Base-by-base conservation (phyloP, 495 filamentous ascomycete species). In the Trichocladium uniseriatum region DNA sequence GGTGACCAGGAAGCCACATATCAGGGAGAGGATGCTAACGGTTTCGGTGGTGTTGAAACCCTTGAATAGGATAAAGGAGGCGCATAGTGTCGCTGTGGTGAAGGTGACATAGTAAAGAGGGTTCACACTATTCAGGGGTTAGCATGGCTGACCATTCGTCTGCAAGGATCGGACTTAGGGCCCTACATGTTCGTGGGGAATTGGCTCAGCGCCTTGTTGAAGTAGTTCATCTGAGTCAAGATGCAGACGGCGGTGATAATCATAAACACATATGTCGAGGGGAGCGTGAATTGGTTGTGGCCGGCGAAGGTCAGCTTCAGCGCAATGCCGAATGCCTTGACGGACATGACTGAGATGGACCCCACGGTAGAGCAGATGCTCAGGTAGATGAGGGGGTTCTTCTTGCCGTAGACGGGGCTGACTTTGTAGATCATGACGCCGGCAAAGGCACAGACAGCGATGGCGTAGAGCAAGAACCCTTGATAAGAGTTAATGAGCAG, bases 41-140 rank as follows among this genome's bases (percentile, higher is more conserved):
- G 84, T 77, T 62, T 94, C 87, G 24, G 87, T 88, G 31, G 92
- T 98, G 63, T 97, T 97, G 78, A 98, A 98, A 40, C 92, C 92
- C 51, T 80, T 80, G 75, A 96, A 98, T 32, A 98, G 86, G 63
- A 97, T 95, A 72, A 97, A 97, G 15, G 89, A 95, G 35, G 92
- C 92, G 66, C 84, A 83, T 42, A 98, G 79, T 14, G 92, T 98
- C 28, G 84, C 87, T 6, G 92, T 97, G 5, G 92, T 98, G 68
- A 98, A 98, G n/a, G 91, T 96, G 43, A 98, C 92, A 67, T 98
- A 98, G 74, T 98, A 98, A 29, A 98, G 79, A 1, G 92, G 92
- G 63, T 97, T 98, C 31, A 98, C 92, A 56, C 92, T 98, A 56
- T 14, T 27, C n/a, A 56, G 40, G 36, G n/a, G 51, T 76, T 58